These are phyloP conservation scores for Lentinula guzmanii DNA, from an alignment of 768 basidiomycete genomes.

Conservation along the genomic window DNA sequence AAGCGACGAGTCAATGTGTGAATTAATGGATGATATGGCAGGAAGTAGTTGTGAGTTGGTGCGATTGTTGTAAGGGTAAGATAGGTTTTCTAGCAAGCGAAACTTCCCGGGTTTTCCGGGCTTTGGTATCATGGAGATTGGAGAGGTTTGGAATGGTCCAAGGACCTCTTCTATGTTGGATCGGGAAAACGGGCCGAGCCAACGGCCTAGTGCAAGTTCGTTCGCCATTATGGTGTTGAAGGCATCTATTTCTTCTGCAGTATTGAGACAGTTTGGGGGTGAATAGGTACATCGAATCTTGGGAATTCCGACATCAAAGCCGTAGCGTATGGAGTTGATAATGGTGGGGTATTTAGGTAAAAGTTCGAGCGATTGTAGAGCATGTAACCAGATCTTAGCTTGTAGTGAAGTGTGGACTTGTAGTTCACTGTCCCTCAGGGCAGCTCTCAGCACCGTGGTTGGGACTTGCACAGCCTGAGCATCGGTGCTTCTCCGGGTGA, in stretches of 20 bases:
- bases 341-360: slow-evolving; percentile 20
- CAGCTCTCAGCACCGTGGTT: slow-evolving; percentile 35
- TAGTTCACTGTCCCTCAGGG: slow-evolving; percentile 23
- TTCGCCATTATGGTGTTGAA: slow-evolving; percentile 15
- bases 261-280: not conserved
- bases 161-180: slow-evolving; percentile 19
- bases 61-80: slow-evolving; percentile 15
- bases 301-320: not conserved
- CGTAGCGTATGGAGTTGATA: slow-evolving; percentile 9
- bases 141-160: slow-evolving; percentile 33
- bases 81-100: slow-evolving; percentile 32
- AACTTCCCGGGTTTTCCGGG: slow-evolving; percentile 23
- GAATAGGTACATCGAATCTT: not conserved
- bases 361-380: slow-evolving; percentile 15
- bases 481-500: slow-evolving; percentile 26
- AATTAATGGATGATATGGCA: slow-evolving; percentile 1
- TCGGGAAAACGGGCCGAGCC: slow-evolving; percentile 25
- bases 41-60: not conserved
- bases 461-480: slow-evolving; percentile 33
- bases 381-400: slow-evolving; percentile 21
- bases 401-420: slow-evolving; percentile 24
- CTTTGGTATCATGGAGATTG: slow-evolving; percentile 30
- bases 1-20: not conserved
- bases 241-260: not conserved
- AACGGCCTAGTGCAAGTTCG: slow-evolving; percentile 20